Conservation (phyloP, 2,329 filamentous ascomycete species). For the Alternaria alternata region DNA sequence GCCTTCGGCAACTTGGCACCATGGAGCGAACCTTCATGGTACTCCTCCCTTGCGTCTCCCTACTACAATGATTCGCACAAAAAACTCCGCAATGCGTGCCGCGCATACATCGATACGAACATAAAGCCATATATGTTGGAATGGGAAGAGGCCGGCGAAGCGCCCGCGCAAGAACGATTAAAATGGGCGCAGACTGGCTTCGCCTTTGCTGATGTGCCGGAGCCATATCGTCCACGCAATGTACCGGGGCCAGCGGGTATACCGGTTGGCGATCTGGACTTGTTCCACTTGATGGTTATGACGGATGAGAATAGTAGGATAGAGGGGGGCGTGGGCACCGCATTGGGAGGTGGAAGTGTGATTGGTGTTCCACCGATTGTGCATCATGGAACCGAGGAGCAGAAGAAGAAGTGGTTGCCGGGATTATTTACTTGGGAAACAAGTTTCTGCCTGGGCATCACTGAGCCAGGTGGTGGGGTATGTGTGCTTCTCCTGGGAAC, state of each 20-base stretch:
- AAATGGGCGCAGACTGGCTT: slow-evolving; percentile 54
- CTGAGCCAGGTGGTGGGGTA: slow-evolving; percentile 65
- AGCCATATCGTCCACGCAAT: slow-evolving; percentile 53
- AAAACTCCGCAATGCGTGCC: slow-evolving; percentile 63
- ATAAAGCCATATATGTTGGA: slow-evolving; percentile 67
- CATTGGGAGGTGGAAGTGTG: slow-evolving; percentile 65
- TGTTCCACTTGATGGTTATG: slow-evolving; percentile 58
- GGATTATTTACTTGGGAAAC: slow-evolving; percentile 66
- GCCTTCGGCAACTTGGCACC: slow-evolving; percentile 50
- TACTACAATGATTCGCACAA: slow-evolving; percentile 72
- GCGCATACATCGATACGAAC: slow-evolving; percentile 66
- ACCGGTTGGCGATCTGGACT: slow-evolving; percentile 46
- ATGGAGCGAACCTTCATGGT: slow-evolving; percentile 59
- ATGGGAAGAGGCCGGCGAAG: slow-evolving; percentile 65
- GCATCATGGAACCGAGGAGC: slow-evolving; percentile 67
- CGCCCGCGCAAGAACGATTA: slow-evolving; percentile 56
- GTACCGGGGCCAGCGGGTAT: slow-evolving; percentile 50
- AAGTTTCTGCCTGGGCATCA: slow-evolving; percentile 70
- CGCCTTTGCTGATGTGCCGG: slow-evolving; percentile 55
- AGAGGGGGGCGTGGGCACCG: slow-evolving; percentile 66
- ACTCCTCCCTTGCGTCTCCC: slow-evolving; percentile 60
- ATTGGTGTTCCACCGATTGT: slow-evolving; percentile 72
- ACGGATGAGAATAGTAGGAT: slow-evolving; percentile 65
- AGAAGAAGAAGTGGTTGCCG: slow-evolving; percentile 67
- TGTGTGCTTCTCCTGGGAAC: slow-evolving; percentile 9